These are phyloP conservation scores for Colletotrichum liriopes DNA, from an alignment of 2,329 filamentous ascomycete genomes.

Conservation along the genomic window DNA sequence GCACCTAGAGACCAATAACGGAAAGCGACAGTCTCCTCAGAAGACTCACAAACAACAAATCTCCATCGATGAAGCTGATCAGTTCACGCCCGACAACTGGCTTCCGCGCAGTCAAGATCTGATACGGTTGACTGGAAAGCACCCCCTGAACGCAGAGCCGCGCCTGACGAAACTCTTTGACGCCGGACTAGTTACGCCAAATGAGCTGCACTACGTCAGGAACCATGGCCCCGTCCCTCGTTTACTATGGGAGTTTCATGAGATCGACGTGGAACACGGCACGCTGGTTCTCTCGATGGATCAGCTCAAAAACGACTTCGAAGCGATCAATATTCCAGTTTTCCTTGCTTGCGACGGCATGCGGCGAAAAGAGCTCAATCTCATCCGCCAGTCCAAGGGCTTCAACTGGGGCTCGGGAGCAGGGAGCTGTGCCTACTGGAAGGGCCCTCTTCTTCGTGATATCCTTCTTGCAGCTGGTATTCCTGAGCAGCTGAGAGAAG, in stretches of 20 bases:
- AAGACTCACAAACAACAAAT: constrained; percentile 44
- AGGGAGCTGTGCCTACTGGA: constrained; percentile 67
- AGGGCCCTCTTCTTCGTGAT: constrained; percentile 61
- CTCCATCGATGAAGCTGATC: constrained; percentile 59
- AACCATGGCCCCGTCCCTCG: constrained; percentile 69
- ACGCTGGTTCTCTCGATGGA: constrained; percentile 60
- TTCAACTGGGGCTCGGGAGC: constrained; percentile 64
- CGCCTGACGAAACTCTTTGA: constrained; percentile 59
- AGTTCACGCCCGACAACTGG: constrained; percentile 69
- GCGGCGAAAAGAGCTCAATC: constrained; percentile 67
- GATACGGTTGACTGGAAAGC: constrained; percentile 67
- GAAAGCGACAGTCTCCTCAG: constrained; percentile 46
- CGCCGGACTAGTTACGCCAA: constrained; percentile 66
- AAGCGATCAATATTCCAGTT: constrained; percentile 63
- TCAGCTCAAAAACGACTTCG: constrained; percentile 59
- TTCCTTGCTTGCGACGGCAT: constrained; percentile 66
- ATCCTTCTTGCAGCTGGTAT: constrained; percentile 61
- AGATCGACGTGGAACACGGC: constrained; percentile 60
- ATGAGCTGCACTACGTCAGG: constrained; percentile 66
- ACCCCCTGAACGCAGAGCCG: constrained; percentile 67
- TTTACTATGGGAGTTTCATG: constrained; percentile 65
- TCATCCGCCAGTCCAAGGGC: constrained; percentile 63
- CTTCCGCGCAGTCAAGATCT: constrained; percentile 62
- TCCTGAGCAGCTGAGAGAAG: constrained; percentile 33
- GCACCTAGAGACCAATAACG: constrained; percentile 57